These are phyloP conservation scores for Acarospora socialis DNA, from an alignment of 2,329 filamentous ascomycete species.

Conservation along the genomic window DNA sequence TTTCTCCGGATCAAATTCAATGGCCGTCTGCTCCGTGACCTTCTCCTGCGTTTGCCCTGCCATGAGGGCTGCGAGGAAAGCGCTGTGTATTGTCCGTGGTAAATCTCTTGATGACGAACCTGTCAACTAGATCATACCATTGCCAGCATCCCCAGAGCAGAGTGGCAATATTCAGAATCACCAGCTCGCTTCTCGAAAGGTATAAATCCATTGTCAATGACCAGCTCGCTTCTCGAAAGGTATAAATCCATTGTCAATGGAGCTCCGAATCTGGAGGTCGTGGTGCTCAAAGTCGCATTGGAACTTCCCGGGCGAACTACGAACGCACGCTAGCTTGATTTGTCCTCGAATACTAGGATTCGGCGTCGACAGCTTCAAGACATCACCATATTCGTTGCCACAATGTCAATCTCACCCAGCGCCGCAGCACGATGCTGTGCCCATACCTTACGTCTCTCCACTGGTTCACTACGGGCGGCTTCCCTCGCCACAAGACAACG, in stretches of 20 bases:
- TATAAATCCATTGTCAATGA: neutral
- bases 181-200: neutral
- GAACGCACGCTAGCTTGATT: too few species aligned
- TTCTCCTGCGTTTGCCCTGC: neutral
- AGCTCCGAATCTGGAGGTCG: too few species aligned
- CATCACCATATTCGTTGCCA: neutral
- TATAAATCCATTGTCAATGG: neutral
- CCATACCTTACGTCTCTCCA: slow-evolving; percentile 6
- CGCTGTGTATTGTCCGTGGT: neutral
- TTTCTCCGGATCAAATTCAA: slow-evolving; percentile 2
- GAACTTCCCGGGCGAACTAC: too few species aligned
- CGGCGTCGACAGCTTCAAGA: too few species aligned
- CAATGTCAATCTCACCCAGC: neutral
- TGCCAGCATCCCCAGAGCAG: neutral
- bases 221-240: neutral
- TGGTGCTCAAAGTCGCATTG: too few species aligned
- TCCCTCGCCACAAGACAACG: slow-evolving; percentile 20
- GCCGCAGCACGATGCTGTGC: slow-evolving; percentile 8
- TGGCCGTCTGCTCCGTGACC: neutral
- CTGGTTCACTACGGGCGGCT: slow-evolving; percentile 15
- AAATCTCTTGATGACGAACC: neutral
- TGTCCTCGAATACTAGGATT: too few species aligned
- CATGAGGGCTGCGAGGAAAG: neutral
- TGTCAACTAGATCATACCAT: neutral
- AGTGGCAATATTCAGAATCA: neutral